phyloP scores from a whole-genome alignment of 2,329 filamentous ascomycete genomes.

The Myriosclerotinia scirpicola region DNA sequence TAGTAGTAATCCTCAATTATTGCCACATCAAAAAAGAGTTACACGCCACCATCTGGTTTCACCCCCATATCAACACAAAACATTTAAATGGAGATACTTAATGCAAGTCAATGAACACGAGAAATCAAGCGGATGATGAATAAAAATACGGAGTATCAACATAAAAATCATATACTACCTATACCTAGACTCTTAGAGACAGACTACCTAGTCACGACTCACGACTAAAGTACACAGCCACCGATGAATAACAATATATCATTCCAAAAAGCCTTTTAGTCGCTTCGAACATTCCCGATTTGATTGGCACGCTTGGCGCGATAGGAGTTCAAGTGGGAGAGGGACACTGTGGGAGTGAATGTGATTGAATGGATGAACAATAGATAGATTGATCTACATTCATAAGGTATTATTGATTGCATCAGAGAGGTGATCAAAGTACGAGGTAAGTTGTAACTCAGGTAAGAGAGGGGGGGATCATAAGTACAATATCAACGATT shows the following conservation, averaged over 20 bases:
- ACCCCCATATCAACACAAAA: background rate
- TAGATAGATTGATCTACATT: background rate
- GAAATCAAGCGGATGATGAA: constrained; percentile 9
- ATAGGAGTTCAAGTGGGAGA: background rate
- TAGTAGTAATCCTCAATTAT: no score
- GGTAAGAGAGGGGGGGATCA: background rate
- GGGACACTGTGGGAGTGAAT: background rate
- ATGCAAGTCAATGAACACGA: constrained; percentile 10
- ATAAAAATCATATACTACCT: no score
- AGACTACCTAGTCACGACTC: no score
- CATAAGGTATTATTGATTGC: background rate
- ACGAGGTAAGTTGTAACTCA: no score
- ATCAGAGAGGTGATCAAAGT: background rate
- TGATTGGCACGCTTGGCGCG: constrained; percentile 16
- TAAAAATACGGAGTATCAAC: background rate
- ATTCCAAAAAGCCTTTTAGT: background rate
- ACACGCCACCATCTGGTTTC: no score
- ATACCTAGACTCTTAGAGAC: no score
- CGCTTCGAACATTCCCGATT: constrained; percentile 10
- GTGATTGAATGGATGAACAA: background rate
- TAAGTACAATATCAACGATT: no score
- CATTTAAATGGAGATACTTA: background rate
- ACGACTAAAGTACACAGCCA: background rate
- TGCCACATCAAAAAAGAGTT: no score
- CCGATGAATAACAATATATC: background rate